Evolutionary conservation across 148 eudicot genomes (phyloP).

Genomic region (Silene conica): DNA sequence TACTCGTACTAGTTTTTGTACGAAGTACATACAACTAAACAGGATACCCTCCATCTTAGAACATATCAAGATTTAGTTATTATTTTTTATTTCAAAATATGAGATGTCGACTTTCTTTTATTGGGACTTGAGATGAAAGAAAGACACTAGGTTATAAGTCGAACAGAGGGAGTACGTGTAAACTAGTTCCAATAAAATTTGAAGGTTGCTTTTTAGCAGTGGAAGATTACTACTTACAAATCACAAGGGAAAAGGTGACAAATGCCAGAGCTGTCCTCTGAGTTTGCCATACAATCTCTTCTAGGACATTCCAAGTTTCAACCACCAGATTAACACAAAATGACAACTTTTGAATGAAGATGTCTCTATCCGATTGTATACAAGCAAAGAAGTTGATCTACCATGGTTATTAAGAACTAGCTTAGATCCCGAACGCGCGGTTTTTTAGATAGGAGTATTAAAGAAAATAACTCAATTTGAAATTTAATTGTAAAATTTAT

Average conservation of each 20-base stretch:
- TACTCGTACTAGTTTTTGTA: neutral
- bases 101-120: neutral
- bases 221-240: neutral
- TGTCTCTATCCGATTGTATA: neutral
- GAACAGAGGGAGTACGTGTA: neutral
- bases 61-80: neutral
- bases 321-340: neutral
- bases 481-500: too few species aligned
- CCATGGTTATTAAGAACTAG: neutral
- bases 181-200: neutral
- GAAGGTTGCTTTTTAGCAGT: neutral
- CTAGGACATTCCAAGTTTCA: too few species aligned
- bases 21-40: neutral
- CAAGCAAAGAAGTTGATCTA: conserved; percentile 1
- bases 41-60: neutral
- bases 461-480: too few species aligned
- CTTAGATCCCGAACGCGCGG: too few species aligned
- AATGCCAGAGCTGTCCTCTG: neutral
- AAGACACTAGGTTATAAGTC: neutral
- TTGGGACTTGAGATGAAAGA: neutral
- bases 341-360: neutral
- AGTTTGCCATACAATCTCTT: neutral
- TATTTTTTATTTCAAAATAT: neutral
- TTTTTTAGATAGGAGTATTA: too few species aligned
- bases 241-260: neutral